Percentiles rank a stretch among this genome's conserved stretches.
Evolutionary conservation across 768 basidiomycete species (phyloP).

Genomic region (Naganishia vaughanmartiniae): DNA sequence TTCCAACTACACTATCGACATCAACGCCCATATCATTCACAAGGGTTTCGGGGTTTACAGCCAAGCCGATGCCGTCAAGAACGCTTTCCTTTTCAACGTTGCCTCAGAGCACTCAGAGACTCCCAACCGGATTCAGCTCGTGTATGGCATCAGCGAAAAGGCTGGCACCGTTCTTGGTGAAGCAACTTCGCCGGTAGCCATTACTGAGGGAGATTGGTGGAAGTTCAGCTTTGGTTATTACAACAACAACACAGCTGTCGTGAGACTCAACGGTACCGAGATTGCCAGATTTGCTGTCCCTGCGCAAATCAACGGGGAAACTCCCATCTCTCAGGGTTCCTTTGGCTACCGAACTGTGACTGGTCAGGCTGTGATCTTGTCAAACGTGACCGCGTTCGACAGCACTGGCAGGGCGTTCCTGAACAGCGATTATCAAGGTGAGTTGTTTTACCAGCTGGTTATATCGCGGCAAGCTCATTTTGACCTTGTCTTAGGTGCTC

Average conservation of each 20-base stretch:
- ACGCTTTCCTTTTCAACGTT: constrained; percentile 9
- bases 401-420: background rate
- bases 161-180: background rate
- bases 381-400: constrained; percentile 7
- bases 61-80: constrained; percentile 16
- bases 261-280: constrained; percentile 2
- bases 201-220: constrained; percentile 12
- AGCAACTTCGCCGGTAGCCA: constrained; percentile 1
- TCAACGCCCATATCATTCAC: constrained; percentile 14
- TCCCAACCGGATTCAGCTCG: constrained; percentile 8
- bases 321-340: background rate
- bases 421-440: constrained; percentile 15
- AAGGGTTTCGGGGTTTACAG: constrained; percentile 9
- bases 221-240: constrained; percentile 12
- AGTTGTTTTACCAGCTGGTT: background rate
- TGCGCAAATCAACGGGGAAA: background rate
- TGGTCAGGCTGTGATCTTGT: constrained; percentile 4
- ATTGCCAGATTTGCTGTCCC: constrained; percentile 9
- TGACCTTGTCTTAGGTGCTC: background rate
- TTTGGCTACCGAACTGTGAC: constrained; percentile 9
- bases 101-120: background rate
- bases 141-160: background rate
- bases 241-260: constrained; percentile 10
- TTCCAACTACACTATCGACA: constrained; percentile 12
- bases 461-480: background rate